Evolutionary conservation across 2,329 filamentous ascomycete species (phyloP).

Genomic region (Pseudogymnoascus sp.): DNA sequence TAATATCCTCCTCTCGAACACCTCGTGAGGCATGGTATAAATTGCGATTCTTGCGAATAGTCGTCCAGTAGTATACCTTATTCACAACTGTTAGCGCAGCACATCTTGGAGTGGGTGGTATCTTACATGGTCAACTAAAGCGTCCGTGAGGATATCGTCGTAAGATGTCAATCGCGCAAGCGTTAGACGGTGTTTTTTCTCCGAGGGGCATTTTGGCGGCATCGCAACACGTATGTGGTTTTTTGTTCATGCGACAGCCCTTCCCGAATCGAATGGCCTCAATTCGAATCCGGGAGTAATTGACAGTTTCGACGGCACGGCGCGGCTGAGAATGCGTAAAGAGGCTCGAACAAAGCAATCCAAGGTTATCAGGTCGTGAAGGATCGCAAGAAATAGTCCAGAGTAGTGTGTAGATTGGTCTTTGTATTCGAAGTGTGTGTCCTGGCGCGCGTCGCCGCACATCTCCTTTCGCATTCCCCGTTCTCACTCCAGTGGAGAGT

Average conservation of each 20-base stretch:
- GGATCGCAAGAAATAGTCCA: not conserved
- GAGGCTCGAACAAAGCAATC: not conserved
- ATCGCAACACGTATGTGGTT: constrained; percentile 24
- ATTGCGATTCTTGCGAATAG: constrained; percentile 85
- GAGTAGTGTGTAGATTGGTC: not conserved
- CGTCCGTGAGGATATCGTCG: constrained; percentile 93
- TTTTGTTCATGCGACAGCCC: constrained; percentile 16
- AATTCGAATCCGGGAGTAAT: not conserved
- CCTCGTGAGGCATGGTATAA: constrained; percentile 81
- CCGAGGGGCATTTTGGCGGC: constrained; percentile 36
- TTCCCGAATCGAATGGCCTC: constrained; percentile 3
- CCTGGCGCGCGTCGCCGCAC: constrained; percentile 6
- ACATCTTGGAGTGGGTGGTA: not conserved
- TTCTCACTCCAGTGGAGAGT: not conserved
- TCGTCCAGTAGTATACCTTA: constrained; percentile 93
- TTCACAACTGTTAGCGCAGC: constrained; percentile 9
- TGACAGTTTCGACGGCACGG: not conserved
- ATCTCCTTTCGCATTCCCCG: constrained; percentile 1
- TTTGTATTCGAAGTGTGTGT: not conserved
- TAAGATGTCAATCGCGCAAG: constrained; percentile 83
- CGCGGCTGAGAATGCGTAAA: not conserved
- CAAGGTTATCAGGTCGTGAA: not conserved
- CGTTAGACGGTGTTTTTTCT: constrained; percentile 67
- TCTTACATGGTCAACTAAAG: constrained; percentile 82
- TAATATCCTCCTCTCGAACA: constrained; percentile 56